Percentiles rank a stretch among this genome's conserved stretches.
Conservation (phyloP, 2,329 filamentous ascomycete species). For the Neocucurbitaria cava region DNA sequence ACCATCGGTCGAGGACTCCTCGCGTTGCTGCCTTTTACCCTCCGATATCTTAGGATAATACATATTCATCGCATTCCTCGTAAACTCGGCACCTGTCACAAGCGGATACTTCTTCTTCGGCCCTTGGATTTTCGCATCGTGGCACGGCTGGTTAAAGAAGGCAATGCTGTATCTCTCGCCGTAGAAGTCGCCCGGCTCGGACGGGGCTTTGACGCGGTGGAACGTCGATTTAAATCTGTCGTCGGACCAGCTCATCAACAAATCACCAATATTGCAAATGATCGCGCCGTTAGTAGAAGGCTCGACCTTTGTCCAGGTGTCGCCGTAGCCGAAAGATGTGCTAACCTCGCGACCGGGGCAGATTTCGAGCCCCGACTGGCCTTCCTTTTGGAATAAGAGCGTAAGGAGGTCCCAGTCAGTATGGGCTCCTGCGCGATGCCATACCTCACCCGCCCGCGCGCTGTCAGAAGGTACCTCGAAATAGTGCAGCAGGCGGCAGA, state of each 20-base stretch:
- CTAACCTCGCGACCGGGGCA: constrained; percentile 68
- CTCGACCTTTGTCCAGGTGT: constrained; percentile 69
- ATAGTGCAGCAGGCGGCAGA: constrained; percentile 65
- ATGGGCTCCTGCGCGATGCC: constrained; percentile 68
- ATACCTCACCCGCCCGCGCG: constrained; percentile 49
- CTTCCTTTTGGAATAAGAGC: constrained; percentile 67
- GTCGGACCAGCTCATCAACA: constrained; percentile 72
- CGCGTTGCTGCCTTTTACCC: neutral
- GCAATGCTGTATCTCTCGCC: constrained; percentile 70
- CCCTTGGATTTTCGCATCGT: constrained; percentile 65
- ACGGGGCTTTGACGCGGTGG: constrained; percentile 68
- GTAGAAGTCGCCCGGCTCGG: constrained; percentile 61
- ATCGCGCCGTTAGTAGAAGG: constrained; percentile 53
- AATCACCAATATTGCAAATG: constrained; percentile 71
- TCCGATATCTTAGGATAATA: constrained; percentile 52
- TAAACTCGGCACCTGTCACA: constrained; percentile 68
- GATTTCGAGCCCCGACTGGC: constrained; percentile 69
- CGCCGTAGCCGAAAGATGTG: constrained; percentile 65
- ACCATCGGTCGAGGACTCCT: neutral
- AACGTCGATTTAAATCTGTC: constrained; percentile 72
- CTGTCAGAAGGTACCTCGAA: constrained; percentile 47
- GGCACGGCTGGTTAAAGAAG: constrained; percentile 70
- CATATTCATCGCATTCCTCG: constrained; percentile 61
- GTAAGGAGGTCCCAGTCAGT: constrained; percentile 70
- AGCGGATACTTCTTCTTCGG: constrained; percentile 67